Evolutionary conservation across 805 yeast species (phyloP).

Genomic region (Pichia phayaonensis): DNA sequence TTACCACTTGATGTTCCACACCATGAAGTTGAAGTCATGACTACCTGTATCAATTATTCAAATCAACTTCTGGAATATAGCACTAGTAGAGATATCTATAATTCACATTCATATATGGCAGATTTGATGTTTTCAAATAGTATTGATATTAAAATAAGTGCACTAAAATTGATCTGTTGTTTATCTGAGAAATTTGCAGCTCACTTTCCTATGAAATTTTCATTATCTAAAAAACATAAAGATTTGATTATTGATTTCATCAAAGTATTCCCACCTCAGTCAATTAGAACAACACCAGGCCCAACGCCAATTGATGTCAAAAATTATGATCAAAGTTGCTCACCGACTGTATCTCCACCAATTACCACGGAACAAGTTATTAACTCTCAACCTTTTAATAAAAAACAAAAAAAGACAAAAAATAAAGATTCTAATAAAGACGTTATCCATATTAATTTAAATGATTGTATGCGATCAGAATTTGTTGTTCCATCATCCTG

Average conservation of each 20-base stretch:
- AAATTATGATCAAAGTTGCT: slow-evolving; percentile 19
- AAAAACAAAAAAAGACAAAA: slow-evolving; percentile 11
- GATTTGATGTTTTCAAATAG: slow-evolving; percentile 53
- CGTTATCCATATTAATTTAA: slow-evolving; percentile 21
- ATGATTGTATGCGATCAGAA: slow-evolving; percentile 26
- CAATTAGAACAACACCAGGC: slow-evolving; percentile 25
- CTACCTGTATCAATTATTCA: slow-evolving; percentile 54
- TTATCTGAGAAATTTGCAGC: slow-evolving; percentile 55
- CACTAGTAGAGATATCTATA: slow-evolving; percentile 56
- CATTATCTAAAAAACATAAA: slow-evolving; percentile 38
- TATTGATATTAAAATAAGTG: slow-evolving; percentile 48
- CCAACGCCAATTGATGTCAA: slow-evolving; percentile 13
- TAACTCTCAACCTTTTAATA: slow-evolving; percentile 1
- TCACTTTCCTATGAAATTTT: slow-evolving; percentile 33
- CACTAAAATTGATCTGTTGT: slow-evolving; percentile 45
- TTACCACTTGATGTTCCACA: slow-evolving; percentile 37
- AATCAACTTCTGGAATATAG: slow-evolving; percentile 60
- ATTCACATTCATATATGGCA: slow-evolving; percentile 56
- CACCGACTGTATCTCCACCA: slow-evolving; percentile 6
- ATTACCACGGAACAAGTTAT: not conserved
- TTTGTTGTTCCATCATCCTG: slow-evolving; percentile 44
- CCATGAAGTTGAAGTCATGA: slow-evolving; percentile 40
- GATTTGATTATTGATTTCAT: slow-evolving; percentile 42
- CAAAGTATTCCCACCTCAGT: slow-evolving; percentile 33
- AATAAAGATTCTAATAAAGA: slow-evolving; percentile 4